Evolutionary conservation across 73 alveolate species (phyloP).

Genomic region (Durusdinium trenchii): DNA sequence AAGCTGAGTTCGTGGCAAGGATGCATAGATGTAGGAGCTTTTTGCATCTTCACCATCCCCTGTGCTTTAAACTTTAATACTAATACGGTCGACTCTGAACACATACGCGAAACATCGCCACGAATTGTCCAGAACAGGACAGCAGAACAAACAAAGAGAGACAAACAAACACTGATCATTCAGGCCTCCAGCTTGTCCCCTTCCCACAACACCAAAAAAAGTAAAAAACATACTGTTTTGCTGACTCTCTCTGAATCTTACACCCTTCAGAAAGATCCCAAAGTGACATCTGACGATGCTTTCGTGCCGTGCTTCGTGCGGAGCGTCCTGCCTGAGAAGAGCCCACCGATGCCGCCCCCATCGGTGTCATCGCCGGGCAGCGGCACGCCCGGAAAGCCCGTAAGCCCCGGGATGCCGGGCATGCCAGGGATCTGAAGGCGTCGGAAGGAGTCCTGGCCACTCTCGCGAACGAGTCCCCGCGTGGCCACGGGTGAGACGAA

Average conservation of each 20-base stretch:
- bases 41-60: slow-evolving; percentile 61
- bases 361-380: slow-evolving; percentile 29
- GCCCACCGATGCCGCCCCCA: slow-evolving; percentile 44
- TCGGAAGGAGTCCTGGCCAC: slow-evolving; percentile 59
- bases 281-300: neutral
- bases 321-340: slow-evolving; percentile 42
- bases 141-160: neutral
- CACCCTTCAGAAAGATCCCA: neutral
- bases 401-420: slow-evolving; percentile 39
- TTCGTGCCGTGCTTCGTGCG: no score
- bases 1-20: slow-evolving; percentile 16
- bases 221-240: no score
- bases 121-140: neutral
- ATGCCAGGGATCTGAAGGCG: slow-evolving; percentile 68
- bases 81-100: neutral
- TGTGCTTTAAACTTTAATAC: no score
- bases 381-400: slow-evolving; percentile 42
- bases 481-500: no score
- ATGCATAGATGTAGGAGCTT: slow-evolving; percentile 78
- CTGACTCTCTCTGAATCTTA: no score
- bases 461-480: no score
- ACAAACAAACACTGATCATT: neutral
- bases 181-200: neutral
- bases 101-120: neutral
- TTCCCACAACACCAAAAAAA: no score